Evolutionary conservation across 1,284 basidiomycete genomes (phyloP), one percentile per base, ranked within the genome.

Genomic region (Crepidotus sp.): DNA sequence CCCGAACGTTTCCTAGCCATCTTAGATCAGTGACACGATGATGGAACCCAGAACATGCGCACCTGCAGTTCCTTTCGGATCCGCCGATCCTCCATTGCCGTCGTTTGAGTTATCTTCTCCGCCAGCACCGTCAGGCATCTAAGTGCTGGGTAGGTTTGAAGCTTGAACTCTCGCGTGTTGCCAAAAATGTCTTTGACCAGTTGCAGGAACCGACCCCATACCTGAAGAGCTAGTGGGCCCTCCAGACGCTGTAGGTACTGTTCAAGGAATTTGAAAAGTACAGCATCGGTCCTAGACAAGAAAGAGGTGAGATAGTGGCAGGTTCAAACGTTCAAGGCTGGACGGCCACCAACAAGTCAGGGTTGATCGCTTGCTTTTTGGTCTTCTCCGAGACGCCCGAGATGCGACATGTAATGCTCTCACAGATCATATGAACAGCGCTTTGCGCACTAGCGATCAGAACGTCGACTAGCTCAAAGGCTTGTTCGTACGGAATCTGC

Each of bases 51-150:
- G 22, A 18, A 4, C 40, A 6, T 9, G 14, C 51, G n/a, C 53
- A 80, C 83, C 69, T 95, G 92, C 13, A 98, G 67, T 49, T 98
- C 95, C 56, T 91, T 86, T n/a, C 87, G 77, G 43, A 93, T 68
- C 15, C 88, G 75, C 14, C 81, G 76, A 61, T 98, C 95, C 49
- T 98, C 95, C 59, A 95, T 73, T 0, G 90, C 87, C 3, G 84
- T 81, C 0, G 91, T 94, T 56, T 89, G 85, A 2, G 85, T 79
- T 11, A 98, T 73, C 59, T 91, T 95, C 50, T 90, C 81, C 0
- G 84, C 83, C 13, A 97, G 62, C 1, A 83, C 73, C 3, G 80
- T 83, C 26, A 96, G 67, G 61, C 90, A 91, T 53, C 81, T 73
- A 18, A 97, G 66, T 18, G 78, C 70, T 4, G 83, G 74, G 61